These are phyloP conservation scores for Chlamydomonas eustigma DNA, from an alignment of 139 green algal species.

Conservation along the genomic window DNA sequence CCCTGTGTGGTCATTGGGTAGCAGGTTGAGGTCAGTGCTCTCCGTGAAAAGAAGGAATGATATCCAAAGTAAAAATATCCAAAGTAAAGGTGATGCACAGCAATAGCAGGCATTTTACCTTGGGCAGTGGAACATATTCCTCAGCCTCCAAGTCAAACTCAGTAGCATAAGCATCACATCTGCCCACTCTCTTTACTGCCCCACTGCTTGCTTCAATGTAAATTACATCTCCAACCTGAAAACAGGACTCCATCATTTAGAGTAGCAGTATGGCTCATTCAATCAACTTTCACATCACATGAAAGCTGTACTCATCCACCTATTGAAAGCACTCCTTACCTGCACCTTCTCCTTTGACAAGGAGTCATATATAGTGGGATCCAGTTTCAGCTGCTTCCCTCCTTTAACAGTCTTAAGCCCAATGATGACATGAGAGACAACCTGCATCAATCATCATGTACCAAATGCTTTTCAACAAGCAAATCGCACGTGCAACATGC, in stretches of 20 bases:
- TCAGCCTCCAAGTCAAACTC: conserved; percentile 99
- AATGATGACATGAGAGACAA: conserved; percentile 86
- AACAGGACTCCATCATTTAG: too few species aligned
- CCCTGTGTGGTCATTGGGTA: too few species aligned
- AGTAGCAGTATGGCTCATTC: too few species aligned
- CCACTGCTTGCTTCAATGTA: conserved; percentile 98
- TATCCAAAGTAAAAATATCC: not conserved
- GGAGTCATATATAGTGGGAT: conserved; percentile 95
- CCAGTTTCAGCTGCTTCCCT: conserved; percentile 95
- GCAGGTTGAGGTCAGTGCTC: too few species aligned
- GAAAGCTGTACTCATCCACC: too few species aligned
- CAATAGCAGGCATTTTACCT: too few species aligned
- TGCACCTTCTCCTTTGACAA: conserved; percentile 90
- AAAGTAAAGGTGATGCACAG: too few species aligned
- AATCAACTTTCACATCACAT: too few species aligned
- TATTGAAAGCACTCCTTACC: too few species aligned
- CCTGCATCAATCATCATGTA: conserved; percentile 45
- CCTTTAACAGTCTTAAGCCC: conserved; percentile 94
- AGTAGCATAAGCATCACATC: conserved; percentile 92
- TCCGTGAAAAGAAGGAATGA: too few species aligned
- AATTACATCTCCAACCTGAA: conserved; percentile 87
- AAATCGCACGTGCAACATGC: too few species aligned
- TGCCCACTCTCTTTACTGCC: conserved; percentile 93
- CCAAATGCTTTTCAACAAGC: not conserved
- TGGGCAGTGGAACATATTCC: conserved; percentile 98